phyloP scores from a whole-genome alignment of 805 yeast genomes.

The Crinitomyces ghanaensis region DNA sequence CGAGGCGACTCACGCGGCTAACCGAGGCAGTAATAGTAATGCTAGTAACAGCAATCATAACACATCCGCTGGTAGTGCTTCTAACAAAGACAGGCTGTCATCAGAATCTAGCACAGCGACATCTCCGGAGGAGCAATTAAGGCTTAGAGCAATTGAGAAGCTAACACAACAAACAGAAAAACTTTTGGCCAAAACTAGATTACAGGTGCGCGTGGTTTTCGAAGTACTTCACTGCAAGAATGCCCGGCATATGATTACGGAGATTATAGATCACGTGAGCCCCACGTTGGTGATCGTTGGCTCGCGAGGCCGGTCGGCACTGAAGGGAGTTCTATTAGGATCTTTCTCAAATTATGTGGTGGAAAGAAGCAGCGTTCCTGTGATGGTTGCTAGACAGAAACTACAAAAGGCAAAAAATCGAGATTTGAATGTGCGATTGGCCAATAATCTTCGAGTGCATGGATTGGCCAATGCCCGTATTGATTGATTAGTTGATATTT shows the following conservation, averaged over 20 bases:
- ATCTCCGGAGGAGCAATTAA: conserved; percentile 31
- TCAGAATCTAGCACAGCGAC: no score
- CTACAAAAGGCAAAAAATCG: conserved; percentile 56
- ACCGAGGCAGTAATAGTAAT: no score
- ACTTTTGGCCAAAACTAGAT: conserved; percentile 50
- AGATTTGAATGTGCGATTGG: conserved; percentile 34
- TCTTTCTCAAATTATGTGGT: conserved; percentile 63
- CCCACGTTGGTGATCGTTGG: conserved; percentile 71
- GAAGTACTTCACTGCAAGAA: conserved; percentile 69
- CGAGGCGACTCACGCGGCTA: neutral
- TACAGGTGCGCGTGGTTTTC: conserved; percentile 61
- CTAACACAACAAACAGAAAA: conserved; percentile 31
- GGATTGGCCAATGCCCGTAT: conserved; percentile 16
- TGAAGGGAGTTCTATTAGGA: conserved; percentile 64
- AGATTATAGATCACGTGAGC: conserved; percentile 55
- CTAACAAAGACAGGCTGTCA: no score
- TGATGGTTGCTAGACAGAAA: conserved; percentile 68
- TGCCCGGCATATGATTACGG: conserved; percentile 59
- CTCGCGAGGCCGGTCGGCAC: conserved; percentile 59
- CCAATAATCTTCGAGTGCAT: conserved; percentile 24
- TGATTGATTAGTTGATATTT: conserved; percentile 8
- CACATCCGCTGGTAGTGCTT: no score
- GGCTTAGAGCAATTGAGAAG: conserved; percentile 34
- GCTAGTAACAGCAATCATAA: no score
- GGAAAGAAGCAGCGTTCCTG: conserved; percentile 61